These are phyloP conservation scores for Aspergillus cejpii DNA, from an alignment of 2,329 filamentous ascomycete genomes.

Conservation along the genomic window DNA sequence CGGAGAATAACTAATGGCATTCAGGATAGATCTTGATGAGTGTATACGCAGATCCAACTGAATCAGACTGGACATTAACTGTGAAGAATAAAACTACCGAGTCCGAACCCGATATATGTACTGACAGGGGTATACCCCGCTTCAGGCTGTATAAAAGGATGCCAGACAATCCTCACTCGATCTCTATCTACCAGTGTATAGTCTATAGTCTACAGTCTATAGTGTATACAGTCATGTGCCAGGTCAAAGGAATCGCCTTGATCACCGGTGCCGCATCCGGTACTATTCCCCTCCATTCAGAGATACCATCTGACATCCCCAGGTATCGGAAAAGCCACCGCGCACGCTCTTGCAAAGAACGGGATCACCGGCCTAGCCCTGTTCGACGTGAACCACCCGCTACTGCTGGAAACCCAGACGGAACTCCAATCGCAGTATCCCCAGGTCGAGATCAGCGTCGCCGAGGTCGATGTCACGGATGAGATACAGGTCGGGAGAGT, in stretches of 20 bases:
- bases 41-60: too few species aligned
- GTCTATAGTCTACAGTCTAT: not conserved
- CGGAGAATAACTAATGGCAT: too few species aligned
- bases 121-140: not conserved
- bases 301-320: not conserved
- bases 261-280: constrained; percentile 24
- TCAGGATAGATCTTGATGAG: too few species aligned
- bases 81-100: too few species aligned
- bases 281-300: constrained; percentile 3
- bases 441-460: constrained; percentile 36
- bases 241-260: constrained; percentile 23
- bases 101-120: not conserved
- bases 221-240: constrained; percentile 3
- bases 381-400: constrained; percentile 43
- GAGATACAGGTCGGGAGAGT: constrained; percentile 41
- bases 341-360: constrained; percentile 43
- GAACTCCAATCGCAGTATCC: constrained; percentile 36
- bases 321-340: constrained; percentile 52
- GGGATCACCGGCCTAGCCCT: constrained; percentile 47
- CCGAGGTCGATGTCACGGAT: constrained; percentile 45
- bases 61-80: too few species aligned
- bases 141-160: not conserved
- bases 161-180: not conserved
- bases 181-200: too few species aligned
- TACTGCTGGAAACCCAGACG: constrained; percentile 28